phyloP scores from a whole-genome alignment of 148 eudicot genomes.

The Beta vulgaris region DNA sequence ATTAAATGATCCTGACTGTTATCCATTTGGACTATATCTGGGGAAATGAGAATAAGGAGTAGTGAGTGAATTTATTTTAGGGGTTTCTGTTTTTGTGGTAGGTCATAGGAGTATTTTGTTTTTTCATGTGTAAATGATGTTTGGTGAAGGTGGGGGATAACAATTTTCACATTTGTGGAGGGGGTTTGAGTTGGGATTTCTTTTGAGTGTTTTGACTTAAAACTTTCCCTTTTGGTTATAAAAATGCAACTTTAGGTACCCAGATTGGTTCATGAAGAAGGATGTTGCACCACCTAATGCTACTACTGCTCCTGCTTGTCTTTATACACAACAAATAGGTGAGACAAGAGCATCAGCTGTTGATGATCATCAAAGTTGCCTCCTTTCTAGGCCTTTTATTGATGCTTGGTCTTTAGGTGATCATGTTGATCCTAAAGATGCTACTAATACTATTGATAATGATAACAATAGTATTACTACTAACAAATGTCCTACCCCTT shows the following conservation, averaged over 20 bases:
- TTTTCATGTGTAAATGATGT: conserved; percentile 19
- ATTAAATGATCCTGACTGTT: background rate
- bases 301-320: conserved; percentile 20
- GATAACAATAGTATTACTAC: background rate
- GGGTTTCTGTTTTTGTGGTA: background rate
- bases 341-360: background rate
- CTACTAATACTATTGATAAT: background rate
- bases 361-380: conserved; percentile 14
- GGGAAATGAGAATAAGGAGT: conserved; percentile 9
- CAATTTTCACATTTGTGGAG: background rate
- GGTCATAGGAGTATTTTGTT: conserved; percentile 9
- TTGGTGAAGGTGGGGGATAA: conserved; percentile 16
- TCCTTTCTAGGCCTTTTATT: conserved; percentile 57
- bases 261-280: conserved; percentile 63
- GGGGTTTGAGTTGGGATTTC: conserved; percentile 13
- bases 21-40: conserved; percentile 5
- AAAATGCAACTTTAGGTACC: conserved; percentile 34
- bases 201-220: conserved; percentile 5
- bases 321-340: conserved; percentile 35
- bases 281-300: conserved; percentile 33
- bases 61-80: background rate
- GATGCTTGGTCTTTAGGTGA: conserved; percentile 66
- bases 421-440: conserved; percentile 23
- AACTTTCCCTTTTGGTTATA: background rate
- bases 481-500: conserved; percentile 23